Base-by-base conservation (phyloP, 306 rosid species). In the Sicyos edulis region DNA sequence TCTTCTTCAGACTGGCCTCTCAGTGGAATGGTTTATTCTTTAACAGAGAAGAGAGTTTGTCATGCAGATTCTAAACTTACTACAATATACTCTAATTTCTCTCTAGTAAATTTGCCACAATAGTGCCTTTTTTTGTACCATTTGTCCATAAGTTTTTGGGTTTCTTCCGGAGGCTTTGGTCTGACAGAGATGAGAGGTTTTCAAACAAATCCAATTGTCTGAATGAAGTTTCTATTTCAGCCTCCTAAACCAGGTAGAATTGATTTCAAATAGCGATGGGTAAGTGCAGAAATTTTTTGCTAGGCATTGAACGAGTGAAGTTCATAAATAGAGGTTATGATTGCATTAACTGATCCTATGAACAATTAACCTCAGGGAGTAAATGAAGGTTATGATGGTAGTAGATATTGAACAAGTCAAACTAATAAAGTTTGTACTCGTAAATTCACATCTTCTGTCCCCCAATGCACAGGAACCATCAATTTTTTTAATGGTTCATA, bases 391-490 rank as follows among this genome's bases (percentile, higher is more conserved):
- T 21, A 67, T 51, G 40, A 13, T 6, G 72, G n/a, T n/a, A n/a
- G 29, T 8, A 40, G 45, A 67, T 67, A 47, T 47, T 47, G 55
- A 67, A 47, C 47, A 65, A 14, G 42, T 37, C 72, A 21, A 66
- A 20, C 51, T 19, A 34, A 44, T 19, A 65, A 44, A 65, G 51
- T 53, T 20, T 44, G 53, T 19, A 65, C 40, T 8, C 40, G 45
- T 66, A 44, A 37, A 42, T 29, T 45, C 40, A 21, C 20, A 64
- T 42, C n/a, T 64, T 11, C 53, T 17, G 71, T 45, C 72, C 72
- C 15, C 21, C 72, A 65, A 44, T 20, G 29, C 37, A 19, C 71
- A 65, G 34, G 51, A 37, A 21, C 72, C 37, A 19, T 45, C 10
- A 37, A 65, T 8, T 7, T 12, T 44, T 40, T 44, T 40, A 40